phyloP scores from a whole-genome alignment of 495 filamentous ascomycete species.

The Cryomyces minteri region DNA sequence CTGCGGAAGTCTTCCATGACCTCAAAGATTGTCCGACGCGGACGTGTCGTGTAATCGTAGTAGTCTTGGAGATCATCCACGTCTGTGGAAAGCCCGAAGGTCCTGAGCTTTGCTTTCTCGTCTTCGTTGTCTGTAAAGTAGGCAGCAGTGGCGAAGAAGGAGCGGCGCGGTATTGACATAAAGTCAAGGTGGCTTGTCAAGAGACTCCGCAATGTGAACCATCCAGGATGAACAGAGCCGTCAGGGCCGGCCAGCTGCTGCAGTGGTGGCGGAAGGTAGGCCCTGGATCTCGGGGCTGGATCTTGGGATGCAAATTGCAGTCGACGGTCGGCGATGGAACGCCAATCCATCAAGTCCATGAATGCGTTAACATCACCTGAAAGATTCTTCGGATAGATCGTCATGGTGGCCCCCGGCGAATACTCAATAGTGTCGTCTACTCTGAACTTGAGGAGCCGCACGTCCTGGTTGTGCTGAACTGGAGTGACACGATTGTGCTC shows the following conservation, averaged over 20 bases:
- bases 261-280: slow-evolving; percentile 25
- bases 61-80: slow-evolving; percentile 92
- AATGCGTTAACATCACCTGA: slow-evolving; percentile 55
- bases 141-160: slow-evolving; percentile 60
- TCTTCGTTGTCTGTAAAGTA: slow-evolving; percentile 50
- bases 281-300: slow-evolving; percentile 4
- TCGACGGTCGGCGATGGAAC: slow-evolving; percentile 43
- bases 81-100: slow-evolving; percentile 60
- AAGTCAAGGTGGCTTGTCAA: slow-evolving; percentile 72
- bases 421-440: slow-evolving; percentile 27
- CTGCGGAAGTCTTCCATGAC: slow-evolving; percentile 76
- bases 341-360: slow-evolving; percentile 62
- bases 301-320: slow-evolving; percentile 29
- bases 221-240: slow-evolving; percentile 1
- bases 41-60: slow-evolving; percentile 89
- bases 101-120: slow-evolving; percentile 64
- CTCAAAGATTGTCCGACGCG: slow-evolving; percentile 79
- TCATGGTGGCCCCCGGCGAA: slow-evolving; percentile 54
- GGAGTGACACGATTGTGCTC: slow-evolving; percentile 62
- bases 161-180: slow-evolving; percentile 69
- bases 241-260: slow-evolving; percentile 21
- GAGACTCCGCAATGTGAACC: slow-evolving; percentile 52
- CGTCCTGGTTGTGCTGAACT: slow-evolving; percentile 76
- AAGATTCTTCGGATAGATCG: slow-evolving; percentile 77
- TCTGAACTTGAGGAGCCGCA: slow-evolving; percentile 51